These are phyloP conservation scores for Cyberlindnera mississippiensis DNA, from an alignment of 805 yeast genomes.

Conservation along the genomic window DNA sequence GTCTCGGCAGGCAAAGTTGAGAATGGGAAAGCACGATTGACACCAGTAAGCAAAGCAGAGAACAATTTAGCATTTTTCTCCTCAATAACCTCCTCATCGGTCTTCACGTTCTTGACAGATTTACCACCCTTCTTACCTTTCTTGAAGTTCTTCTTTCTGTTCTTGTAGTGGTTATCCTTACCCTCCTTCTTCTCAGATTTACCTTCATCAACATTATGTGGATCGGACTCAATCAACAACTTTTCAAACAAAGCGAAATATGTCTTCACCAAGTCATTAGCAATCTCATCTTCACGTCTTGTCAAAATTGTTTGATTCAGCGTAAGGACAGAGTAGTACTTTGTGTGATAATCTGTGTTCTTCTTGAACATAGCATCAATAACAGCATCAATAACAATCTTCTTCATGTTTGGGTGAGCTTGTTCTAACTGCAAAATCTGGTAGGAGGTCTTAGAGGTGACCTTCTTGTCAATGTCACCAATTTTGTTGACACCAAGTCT, in stretches of 20 bases:
- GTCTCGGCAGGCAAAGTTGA: slow-evolving; percentile 67
- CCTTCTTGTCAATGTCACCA: slow-evolving; percentile 90
- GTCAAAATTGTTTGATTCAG: slow-evolving; percentile 90
- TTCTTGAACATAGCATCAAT: slow-evolving; percentile 75
- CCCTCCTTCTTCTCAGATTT: slow-evolving; percentile 33
- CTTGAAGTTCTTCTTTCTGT: slow-evolving; percentile 72
- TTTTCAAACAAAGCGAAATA: slow-evolving; percentile 87
- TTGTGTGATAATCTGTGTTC: slow-evolving; percentile 77
- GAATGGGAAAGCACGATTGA: slow-evolving; percentile 94
- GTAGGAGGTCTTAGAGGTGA: slow-evolving; percentile 83
- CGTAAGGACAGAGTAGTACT: slow-evolving; percentile 83
- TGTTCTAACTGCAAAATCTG: slow-evolving; percentile 76
- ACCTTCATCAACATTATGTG: slow-evolving; percentile 35
- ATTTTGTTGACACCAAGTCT: slow-evolving; percentile 88
- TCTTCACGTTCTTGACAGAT: slow-evolving; percentile 62
- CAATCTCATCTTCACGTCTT: slow-evolving; percentile 69
- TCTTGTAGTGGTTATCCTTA: slow-evolving; percentile 47
- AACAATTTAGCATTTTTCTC: slow-evolving; percentile 83
- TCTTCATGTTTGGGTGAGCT: slow-evolving; percentile 94
- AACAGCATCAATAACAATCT: slow-evolving; percentile 71
- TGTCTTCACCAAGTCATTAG: slow-evolving; percentile 77
- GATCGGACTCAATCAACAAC: slow-evolving; percentile 65
- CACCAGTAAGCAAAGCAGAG: slow-evolving; percentile 88
- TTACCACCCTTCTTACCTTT: slow-evolving; percentile 87
- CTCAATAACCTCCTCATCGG: slow-evolving; percentile 60